Evolutionary conservation across 345 rosid genomes (phyloP).

Genomic region (Odontarrhena argentea): DNA sequence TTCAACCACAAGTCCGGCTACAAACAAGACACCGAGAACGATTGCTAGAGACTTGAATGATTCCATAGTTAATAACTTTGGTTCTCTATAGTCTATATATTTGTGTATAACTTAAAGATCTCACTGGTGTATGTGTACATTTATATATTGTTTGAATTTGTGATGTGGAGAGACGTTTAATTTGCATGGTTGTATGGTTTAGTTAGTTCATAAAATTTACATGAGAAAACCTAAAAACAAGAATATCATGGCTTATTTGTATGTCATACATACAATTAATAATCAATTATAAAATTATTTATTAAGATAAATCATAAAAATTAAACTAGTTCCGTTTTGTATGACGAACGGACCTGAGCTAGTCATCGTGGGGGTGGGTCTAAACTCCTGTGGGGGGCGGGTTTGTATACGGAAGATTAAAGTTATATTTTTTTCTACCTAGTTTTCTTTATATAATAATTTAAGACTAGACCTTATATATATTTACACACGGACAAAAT

Average conservation of each 20-base stretch:
- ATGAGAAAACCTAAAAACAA: background rate
- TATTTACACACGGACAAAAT: background rate
- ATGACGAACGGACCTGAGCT: no score
- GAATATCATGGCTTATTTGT: background rate
- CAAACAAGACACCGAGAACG: background rate
- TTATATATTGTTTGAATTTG: slow-evolving; percentile 4
- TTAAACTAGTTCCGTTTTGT: background rate
- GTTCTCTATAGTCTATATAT: background rate
- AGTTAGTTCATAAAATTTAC: slow-evolving; percentile 20
- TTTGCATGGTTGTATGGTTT: slow-evolving; percentile 16
- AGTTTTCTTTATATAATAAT: background rate
- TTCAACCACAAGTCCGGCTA: slow-evolving; percentile 15
- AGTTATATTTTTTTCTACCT: background rate
- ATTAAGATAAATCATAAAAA: no score
- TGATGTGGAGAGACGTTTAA: slow-evolving; percentile 3
- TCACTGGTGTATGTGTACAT: background rate
- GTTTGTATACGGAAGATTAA: background rate
- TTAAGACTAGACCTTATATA: background rate
- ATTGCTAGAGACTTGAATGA: slow-evolving; percentile 9
- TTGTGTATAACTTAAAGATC: background rate
- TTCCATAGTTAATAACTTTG: slow-evolving; percentile 5
- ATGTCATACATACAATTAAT: background rate
- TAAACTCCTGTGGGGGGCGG: background rate
- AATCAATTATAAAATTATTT: no score
- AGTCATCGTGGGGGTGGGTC: background rate